A percentile compares a stretch with the other conserved stretches of the same genome.
phyloP scores from a whole-genome alignment of 1,284 basidiomycete species.

The Heterobasidion parviporum region DNA sequence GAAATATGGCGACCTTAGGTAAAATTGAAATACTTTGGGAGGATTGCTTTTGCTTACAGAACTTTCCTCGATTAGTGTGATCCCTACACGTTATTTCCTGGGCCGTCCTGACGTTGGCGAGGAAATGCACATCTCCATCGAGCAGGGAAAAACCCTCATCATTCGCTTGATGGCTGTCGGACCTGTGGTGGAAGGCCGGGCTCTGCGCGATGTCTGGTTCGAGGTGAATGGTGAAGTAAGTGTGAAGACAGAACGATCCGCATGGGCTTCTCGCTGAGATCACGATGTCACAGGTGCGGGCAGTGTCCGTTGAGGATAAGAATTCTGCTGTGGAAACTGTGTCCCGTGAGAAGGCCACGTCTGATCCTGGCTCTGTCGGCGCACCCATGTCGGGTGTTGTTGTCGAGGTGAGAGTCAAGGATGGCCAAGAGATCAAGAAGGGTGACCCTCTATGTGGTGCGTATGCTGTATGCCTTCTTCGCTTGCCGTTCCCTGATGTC shows the following conservation, averaged over 20 bases:
- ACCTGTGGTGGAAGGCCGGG: conserved; percentile 84
- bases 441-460: conserved; percentile 87
- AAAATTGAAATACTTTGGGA: conserved; percentile 4
- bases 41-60: conserved; percentile 1
- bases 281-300: conserved; percentile 56
- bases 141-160: conserved; percentile 96
- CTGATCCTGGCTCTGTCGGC: conserved; percentile 92
- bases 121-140: conserved; percentile 95
- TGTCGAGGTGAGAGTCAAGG: conserved; percentile 95
- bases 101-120: conserved; percentile 87
- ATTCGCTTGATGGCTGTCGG: conserved; percentile 95
- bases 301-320: conserved; percentile 91
- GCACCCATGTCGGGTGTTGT: conserved; percentile 98
- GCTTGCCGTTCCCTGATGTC: conserved; percentile 6
- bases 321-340: conserved; percentile 94
- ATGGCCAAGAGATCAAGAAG: conserved; percentile 95
- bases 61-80: conserved; percentile 42
- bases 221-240: conserved; percentile 92
- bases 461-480: conserved; percentile 16
- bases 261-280: not conserved
- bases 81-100: conserved; percentile 97
- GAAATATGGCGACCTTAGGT: conserved; percentile 94
- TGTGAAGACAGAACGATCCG: conserved; percentile 5
- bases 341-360: conserved; percentile 88
- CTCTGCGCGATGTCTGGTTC: conserved; percentile 96